Conservation (phyloP, 257 asterid genomes). For the Ophiorrhiza pumila region DNA sequence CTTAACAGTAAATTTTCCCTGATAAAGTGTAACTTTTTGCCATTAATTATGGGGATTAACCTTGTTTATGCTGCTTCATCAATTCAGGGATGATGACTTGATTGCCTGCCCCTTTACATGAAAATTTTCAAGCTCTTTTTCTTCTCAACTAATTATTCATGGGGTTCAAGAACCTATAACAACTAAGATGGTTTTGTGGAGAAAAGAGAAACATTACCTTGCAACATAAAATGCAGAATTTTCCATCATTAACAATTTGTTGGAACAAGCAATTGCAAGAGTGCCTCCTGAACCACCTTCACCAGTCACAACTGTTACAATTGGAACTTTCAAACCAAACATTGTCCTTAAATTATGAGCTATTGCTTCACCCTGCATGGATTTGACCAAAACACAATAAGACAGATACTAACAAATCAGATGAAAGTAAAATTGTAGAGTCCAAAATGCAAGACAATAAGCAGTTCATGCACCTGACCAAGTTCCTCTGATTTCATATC, state of each 20-base stretch:
- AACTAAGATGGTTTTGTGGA: background rate
- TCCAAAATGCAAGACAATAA: background rate
- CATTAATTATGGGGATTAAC: no score
- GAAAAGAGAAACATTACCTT: conserved; percentile 29
- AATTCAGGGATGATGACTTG: background rate
- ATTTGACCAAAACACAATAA: background rate
- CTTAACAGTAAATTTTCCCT: no score
- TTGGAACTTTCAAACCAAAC: conserved; percentile 57
- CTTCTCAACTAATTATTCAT: background rate
- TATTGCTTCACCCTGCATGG: conserved; percentile 54
- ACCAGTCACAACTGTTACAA: conserved; percentile 47
- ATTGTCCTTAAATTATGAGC: conserved; percentile 52
- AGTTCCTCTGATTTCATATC: conserved; percentile 53
- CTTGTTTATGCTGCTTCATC: background rate
- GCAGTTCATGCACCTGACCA: conserved; percentile 33
- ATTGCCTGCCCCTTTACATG: no score
- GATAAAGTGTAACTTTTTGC: no score
- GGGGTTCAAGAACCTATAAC: background rate
- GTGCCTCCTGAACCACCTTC: conserved; percentile 68
- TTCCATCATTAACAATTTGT: conserved; percentile 52
- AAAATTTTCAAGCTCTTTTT: no score
- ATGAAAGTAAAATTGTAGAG: background rate
- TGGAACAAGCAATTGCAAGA: conserved; percentile 54
- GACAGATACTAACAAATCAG: background rate
- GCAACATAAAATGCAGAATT: conserved; percentile 57